Evolutionary conservation across 2,329 filamentous ascomycete genomes (phyloP), one percentile per base, ranked within the genome.

Genomic region (Colletotrichum sp.): DNA sequence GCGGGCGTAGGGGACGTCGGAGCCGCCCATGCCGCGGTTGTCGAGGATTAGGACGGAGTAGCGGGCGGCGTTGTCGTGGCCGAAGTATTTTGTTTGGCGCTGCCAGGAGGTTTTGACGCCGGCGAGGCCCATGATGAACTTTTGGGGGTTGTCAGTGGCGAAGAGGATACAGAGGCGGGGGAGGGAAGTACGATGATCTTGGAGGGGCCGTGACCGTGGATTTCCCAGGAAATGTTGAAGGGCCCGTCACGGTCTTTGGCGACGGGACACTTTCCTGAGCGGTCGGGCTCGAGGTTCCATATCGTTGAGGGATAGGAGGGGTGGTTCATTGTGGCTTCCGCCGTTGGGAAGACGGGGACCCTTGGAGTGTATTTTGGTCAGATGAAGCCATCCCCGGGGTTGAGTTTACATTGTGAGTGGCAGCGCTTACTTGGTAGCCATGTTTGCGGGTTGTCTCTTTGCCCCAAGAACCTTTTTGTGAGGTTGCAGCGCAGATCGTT

Each of bases 21-120:
- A 95, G 77, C 90, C 90, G 72, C 96, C 96, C 82, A 98, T 94
- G 78, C 96, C 95, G 79, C 96, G 92, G 85, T 98, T 98, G 87
- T 98, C 96, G 78, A 95, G 88, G 72, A 97, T 86, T 8, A 98
- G 89, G 71, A 93, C 93, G 0, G 94, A 93, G 86, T 96, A 98
- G 78, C 89, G 87, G 76, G 92, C 87, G 63, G 87, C 89, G 76
- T 92, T 88, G 67, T 92, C 88, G 85, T 98, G 95, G 68, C 94
- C 95, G 81, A 98, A 96, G 85, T 95, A 90, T 79, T 93, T 91
- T 12, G 93, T 97, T 83, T 98, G 95, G 69, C 95, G 92, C 87
- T 98, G 95, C 94, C 95, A 98, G 72, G 92, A 90, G 59, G 91
- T 89, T 81, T 90, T 89, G 75, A 88, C 89, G 72, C 93, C 92